Conservation (phyloP, 148 eudicot species). For the Cornus kousa region DNA sequence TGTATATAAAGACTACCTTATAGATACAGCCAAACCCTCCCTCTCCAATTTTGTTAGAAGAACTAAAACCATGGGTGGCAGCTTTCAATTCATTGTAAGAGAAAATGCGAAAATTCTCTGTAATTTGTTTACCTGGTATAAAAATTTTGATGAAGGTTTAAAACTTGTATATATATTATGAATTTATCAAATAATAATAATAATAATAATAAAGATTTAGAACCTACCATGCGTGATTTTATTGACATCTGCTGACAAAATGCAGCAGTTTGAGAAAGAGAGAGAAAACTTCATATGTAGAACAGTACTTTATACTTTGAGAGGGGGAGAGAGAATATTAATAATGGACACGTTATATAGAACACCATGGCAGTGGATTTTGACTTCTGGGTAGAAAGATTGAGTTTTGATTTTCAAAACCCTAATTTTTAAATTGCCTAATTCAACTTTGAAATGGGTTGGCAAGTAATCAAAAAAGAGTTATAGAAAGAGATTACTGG, state of each 20-base stretch:
- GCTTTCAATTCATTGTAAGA: constrained; percentile 43
- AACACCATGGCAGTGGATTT: too few relatives aligned
- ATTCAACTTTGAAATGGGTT: too few relatives aligned
- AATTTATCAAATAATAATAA: too few relatives aligned
- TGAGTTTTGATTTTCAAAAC: too few relatives aligned
- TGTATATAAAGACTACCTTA: constrained; percentile 32
- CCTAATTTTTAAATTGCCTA: too few relatives aligned
- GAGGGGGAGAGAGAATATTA: too few relatives aligned
- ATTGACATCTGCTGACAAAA: constrained; percentile 3
- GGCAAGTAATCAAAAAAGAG: too few relatives aligned
- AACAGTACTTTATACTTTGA: not conserved
- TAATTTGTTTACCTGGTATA: not conserved
- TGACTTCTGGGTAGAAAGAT: too few relatives aligned
- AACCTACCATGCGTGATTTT: constrained; percentile 5
- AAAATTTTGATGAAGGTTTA: not conserved
- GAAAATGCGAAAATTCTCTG: constrained; percentile 18
- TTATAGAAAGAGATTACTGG: too few relatives aligned
- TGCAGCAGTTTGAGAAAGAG: constrained; percentile 5
- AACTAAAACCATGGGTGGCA: constrained; percentile 43
- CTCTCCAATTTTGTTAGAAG: constrained; percentile 55
- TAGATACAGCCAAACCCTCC: constrained; percentile 69
- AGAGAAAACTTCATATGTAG: constrained; percentile 11
- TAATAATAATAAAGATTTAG: not conserved
- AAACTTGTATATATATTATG: too few relatives aligned
- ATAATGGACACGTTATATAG: too few relatives aligned